These are phyloP conservation scores for Mycena amicta DNA, from an alignment of 768 basidiomycete genomes.

Conservation along the genomic window DNA sequence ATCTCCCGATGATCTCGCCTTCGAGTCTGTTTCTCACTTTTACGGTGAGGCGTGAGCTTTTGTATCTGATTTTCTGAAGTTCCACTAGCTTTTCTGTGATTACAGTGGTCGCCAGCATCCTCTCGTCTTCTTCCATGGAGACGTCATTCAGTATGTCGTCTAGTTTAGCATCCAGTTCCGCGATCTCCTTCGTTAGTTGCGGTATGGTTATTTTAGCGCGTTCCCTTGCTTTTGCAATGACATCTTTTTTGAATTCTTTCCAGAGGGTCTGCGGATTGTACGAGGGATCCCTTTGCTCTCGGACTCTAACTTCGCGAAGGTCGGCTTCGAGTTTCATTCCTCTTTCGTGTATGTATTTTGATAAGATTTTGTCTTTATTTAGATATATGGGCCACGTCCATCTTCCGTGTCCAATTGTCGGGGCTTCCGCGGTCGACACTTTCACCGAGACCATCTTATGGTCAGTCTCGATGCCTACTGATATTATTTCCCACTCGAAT, in stretches of 20 bases:
- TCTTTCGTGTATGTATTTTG: neutral
- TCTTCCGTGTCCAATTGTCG: slow-evolving; percentile 34
- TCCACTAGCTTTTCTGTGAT: neutral
- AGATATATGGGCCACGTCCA: slow-evolving; percentile 30
- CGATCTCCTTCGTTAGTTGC: neutral
- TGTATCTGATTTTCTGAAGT: neutral
- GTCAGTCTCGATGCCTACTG: slow-evolving; percentile 29
- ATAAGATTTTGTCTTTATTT: slow-evolving; percentile 20
- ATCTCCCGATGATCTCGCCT: neutral
- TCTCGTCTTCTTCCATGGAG: neutral
- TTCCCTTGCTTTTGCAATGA: neutral
- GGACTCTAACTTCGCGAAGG: neutral
- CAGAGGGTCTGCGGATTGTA: slow-evolving; percentile 3
- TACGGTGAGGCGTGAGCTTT: neutral
- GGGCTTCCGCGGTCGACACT: slow-evolving; percentile 21
- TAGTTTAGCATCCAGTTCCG: neutral
- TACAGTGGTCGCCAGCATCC: neutral
- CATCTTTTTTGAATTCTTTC: neutral
- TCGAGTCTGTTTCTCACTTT: neutral
- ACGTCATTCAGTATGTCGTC: neutral
- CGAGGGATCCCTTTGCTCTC: neutral
- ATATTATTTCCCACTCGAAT: slow-evolving; percentile 30
- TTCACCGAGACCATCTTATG: slow-evolving; percentile 32
- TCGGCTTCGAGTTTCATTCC: neutral
- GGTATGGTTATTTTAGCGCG: neutral